These are phyloP conservation scores for Penicillium lividum DNA, from an alignment of 495 filamentous ascomycete species.

Conservation along the genomic window DNA sequence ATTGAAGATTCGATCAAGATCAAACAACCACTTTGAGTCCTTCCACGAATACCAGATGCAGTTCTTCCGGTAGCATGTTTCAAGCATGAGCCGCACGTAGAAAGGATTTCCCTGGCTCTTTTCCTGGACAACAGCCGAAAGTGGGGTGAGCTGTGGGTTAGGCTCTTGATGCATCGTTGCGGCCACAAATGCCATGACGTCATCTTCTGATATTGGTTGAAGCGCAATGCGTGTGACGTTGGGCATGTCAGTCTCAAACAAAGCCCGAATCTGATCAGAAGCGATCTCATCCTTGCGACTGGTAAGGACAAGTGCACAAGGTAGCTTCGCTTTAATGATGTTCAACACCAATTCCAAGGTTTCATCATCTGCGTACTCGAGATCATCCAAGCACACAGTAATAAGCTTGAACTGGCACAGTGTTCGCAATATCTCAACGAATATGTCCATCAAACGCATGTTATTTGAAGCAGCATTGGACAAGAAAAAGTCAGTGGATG, in stretches of 20 bases:
- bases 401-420: constrained; percentile 78
- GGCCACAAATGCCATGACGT: constrained; percentile 75
- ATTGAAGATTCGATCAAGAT: constrained; percentile 78
- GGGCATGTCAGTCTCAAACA: constrained; percentile 44
- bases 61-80: constrained; percentile 77
- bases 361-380: constrained; percentile 86
- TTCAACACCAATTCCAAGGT: constrained; percentile 75
- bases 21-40: constrained; percentile 75
- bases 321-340: constrained; percentile 69
- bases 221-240: constrained; percentile 67
- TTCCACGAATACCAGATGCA: constrained; percentile 90
- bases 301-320: constrained; percentile 72
- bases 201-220: constrained; percentile 67
- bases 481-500: constrained; percentile 69
- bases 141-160: constrained; percentile 39
- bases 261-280: constrained; percentile 42
- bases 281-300: constrained; percentile 43
- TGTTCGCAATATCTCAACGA: constrained; percentile 78
- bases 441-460: constrained; percentile 78
- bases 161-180: constrained; percentile 62
- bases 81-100: constrained; percentile 88
- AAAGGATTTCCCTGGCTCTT: constrained; percentile 84
- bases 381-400: constrained; percentile 80
- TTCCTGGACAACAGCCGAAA: constrained; percentile 73
- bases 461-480: constrained; percentile 69